Percentiles rank a stretch among this genome's conserved stretches.
phyloP scores from a whole-genome alignment of 2,329 filamentous ascomycete genomes.

The Phoma sp. region DNA sequence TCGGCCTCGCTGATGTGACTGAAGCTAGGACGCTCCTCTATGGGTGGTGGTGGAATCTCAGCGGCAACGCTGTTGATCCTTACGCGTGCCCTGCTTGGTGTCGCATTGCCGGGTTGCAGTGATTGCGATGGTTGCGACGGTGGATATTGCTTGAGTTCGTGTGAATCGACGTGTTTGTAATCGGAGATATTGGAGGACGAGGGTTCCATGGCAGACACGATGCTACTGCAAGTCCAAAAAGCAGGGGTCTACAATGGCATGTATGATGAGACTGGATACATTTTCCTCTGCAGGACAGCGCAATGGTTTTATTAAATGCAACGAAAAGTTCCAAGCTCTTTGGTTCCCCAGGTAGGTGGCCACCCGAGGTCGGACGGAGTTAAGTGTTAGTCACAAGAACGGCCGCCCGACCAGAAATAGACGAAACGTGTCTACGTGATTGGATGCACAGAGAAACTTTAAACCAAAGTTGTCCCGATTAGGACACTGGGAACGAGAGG shows the following conservation, averaged over 20 bases:
- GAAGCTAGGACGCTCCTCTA: conserved; percentile 16
- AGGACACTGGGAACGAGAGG: conserved; percentile 9
- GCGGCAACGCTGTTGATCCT: conserved; percentile 40
- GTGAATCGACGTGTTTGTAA: conserved; percentile 16
- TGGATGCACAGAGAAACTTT: not conserved
- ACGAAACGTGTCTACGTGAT: conserved; percentile 8
- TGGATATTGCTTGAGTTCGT: conserved; percentile 5
- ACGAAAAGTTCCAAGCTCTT: conserved; percentile 1
- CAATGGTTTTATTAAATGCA: conserved; percentile 1
- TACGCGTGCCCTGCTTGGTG: conserved; percentile 26
- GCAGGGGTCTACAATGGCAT: not conserved
- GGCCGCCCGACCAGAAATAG: conserved; percentile 7
- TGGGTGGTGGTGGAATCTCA: conserved; percentile 22
- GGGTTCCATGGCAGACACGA: conserved; percentile 24
- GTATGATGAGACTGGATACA: not conserved
- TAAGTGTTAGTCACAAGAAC: conserved; percentile 17
- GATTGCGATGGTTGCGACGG: conserved; percentile 18
- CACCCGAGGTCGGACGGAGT: not conserved
- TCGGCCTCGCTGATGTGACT: conserved; percentile 25
- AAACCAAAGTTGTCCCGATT: conserved; percentile 5
- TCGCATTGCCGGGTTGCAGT: conserved; percentile 19
- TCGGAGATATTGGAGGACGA: conserved; percentile 23
- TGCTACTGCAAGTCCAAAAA: conserved; percentile 10
- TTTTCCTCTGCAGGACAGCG: not conserved
- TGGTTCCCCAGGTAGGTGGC: too few relatives aligned